phyloP scores from a whole-genome alignment of 2,329 filamentous ascomycete genomes.

The Trichoderma sp. region DNA sequence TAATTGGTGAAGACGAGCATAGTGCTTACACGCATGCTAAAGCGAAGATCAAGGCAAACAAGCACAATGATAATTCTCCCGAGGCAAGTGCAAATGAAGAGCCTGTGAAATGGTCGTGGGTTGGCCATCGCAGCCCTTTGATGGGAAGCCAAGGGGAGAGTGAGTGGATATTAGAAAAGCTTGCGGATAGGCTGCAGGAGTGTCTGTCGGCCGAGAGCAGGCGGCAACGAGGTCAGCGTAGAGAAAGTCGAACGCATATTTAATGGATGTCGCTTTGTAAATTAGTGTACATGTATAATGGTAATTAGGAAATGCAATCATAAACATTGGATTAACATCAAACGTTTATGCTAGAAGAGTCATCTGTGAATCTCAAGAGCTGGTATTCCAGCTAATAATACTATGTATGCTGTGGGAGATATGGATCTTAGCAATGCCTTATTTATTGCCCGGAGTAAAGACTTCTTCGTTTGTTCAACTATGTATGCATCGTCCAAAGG shows the following conservation, averaged over 20 bases:
- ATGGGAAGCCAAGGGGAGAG: constrained; percentile 13
- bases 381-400: no score
- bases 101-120: constrained; percentile 11
- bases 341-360: background rate
- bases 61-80: background rate
- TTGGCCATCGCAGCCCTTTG: constrained; percentile 11
- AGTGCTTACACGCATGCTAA: background rate
- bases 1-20: constrained; percentile 36
- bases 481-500: background rate
- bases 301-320: background rate
- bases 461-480: background rate
- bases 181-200: constrained; percentile 7
- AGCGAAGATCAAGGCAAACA: background rate
- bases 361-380: background rate
- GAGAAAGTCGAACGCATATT: background rate
- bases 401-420: no score
- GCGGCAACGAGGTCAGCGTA: background rate
- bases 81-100: background rate
- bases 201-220: constrained; percentile 5
- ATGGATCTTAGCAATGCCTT: no score
- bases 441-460: no score
- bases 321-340: background rate
- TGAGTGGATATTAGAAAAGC: constrained; percentile 14
- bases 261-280: background rate
- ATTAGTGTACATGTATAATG: background rate